phyloP scores from a whole-genome alignment of 2,329 filamentous ascomycete genomes.

The Ophiostoma perfectum region DNA sequence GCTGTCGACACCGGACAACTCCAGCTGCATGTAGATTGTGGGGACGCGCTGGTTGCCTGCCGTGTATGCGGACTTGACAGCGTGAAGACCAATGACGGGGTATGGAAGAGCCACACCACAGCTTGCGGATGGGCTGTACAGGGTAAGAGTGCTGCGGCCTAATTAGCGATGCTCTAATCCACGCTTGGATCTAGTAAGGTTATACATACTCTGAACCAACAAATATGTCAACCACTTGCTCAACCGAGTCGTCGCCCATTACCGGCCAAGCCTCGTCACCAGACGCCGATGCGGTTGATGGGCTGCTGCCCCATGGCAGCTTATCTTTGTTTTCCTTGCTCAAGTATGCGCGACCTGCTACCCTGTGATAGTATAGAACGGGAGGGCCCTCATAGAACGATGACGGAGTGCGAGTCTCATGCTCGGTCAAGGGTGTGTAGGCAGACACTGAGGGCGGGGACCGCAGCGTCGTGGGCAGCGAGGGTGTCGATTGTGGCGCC shows the following conservation, averaged over 20 bases:
- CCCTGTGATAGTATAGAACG: conserved; percentile 60
- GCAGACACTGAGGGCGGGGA: conserved; percentile 51
- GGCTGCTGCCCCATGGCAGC: conserved; percentile 48
- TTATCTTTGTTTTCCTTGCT: conserved; percentile 49
- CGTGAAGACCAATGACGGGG: conserved; percentile 68
- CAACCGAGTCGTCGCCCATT: conserved; percentile 35
- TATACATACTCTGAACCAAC: conserved; percentile 52
- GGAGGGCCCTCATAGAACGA: conserved; percentile 68
- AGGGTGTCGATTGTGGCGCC: conserved; percentile 16
- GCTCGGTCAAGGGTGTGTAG: conserved; percentile 61
- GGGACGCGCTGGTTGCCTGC: conserved; percentile 37
- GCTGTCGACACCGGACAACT: conserved; percentile 53
- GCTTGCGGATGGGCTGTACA: conserved; percentile 56
- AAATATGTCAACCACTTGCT: conserved; percentile 52
- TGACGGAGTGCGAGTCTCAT: conserved; percentile 65
- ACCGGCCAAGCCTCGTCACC: conserved; percentile 32
- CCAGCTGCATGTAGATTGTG: conserved; percentile 63
- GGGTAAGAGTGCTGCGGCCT: conserved; percentile 47
- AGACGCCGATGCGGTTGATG: conserved; percentile 33
- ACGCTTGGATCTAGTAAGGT: no score
- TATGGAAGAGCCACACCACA: conserved; percentile 67
- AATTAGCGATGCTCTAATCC: no score
- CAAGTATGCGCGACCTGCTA: conserved; percentile 53
- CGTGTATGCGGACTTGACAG: conserved; percentile 54
- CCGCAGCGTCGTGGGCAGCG: conserved; percentile 49